These are phyloP conservation scores for Globisporangium perplexum DNA, from an alignment of 352 stramenopile genomes.

Conservation along the genomic window DNA sequence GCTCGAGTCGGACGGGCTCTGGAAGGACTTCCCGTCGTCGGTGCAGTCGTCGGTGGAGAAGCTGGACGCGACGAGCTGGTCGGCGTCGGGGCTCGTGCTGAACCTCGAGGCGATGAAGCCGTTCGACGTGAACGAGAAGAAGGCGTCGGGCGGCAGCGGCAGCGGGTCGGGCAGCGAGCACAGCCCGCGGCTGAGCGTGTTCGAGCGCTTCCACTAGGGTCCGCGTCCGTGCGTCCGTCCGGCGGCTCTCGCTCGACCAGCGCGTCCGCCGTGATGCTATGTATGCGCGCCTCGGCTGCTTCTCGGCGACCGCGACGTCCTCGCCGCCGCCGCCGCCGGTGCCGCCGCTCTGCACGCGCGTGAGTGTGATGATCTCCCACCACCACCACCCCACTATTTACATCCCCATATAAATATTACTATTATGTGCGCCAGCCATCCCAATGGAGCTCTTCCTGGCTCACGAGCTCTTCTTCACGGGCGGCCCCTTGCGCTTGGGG, in stretches of 20 bases:
- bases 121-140: slow-evolving; percentile 29
- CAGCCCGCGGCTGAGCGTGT: slow-evolving; percentile 75
- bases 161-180: slow-evolving; percentile 33
- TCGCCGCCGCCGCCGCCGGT: too few relatives aligned
- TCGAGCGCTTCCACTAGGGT: slow-evolving; percentile 77
- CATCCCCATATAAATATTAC: slow-evolving; percentile 79
- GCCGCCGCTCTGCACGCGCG: not conserved
- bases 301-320: too few relatives aligned
- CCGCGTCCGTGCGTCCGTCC: not conserved
- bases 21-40: slow-evolving; percentile 69
- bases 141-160: slow-evolving; percentile 2
- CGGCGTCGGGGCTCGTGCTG: slow-evolving; percentile 40
- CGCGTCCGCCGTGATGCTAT: not conserved
- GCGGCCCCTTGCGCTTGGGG: slow-evolving; percentile 64
- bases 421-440: slow-evolving; percentile 25
- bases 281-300: not conserved
- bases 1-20: slow-evolving; percentile 61
- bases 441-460: slow-evolving; percentile 25
- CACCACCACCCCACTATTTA: slow-evolving; percentile 46
- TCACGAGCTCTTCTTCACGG: slow-evolving; percentile 25
- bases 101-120: slow-evolving; percentile 47
- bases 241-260: too few relatives aligned
- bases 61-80: slow-evolving; percentile 41
- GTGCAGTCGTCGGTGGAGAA: slow-evolving; percentile 32
- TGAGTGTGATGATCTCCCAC: not conserved